Conservation (phyloP, 148 eudicot species). For the Pouteria glomerata region DNA sequence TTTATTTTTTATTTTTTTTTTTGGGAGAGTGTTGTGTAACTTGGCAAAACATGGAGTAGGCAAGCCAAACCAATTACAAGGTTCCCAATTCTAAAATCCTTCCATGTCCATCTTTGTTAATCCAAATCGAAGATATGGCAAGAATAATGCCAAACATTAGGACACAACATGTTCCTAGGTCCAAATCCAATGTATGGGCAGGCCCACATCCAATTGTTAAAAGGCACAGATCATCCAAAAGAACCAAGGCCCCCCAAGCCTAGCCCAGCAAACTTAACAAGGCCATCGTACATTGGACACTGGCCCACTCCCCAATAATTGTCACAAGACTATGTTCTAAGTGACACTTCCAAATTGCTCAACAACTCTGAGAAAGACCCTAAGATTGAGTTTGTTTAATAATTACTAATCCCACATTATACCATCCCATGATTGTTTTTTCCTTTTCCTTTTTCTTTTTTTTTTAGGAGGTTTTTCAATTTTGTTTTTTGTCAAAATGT, state of each 20-base stretch:
- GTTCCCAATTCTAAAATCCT: neutral
- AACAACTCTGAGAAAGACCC: neutral
- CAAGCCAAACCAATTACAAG: neutral
- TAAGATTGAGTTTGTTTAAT: neutral
- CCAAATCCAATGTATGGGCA: neutral
- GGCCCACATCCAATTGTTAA: neutral
- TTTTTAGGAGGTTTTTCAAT: no score
- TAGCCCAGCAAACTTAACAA: neutral
- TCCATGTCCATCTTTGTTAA: neutral
- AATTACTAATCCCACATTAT: neutral
- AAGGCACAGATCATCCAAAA: neutral
- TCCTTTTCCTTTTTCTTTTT: no score
- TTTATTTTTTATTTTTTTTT: no score
- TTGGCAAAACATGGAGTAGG: neutral
- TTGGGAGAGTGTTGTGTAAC: neutral
- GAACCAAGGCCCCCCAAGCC: neutral
- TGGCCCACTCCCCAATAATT: neutral
- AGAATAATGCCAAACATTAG: constrained; percentile 5
- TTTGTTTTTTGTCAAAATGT: no score
- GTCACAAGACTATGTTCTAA: neutral
- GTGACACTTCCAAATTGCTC: neutral
- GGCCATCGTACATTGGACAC: neutral
- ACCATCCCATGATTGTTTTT: neutral
- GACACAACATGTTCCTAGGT: constrained; percentile 3
- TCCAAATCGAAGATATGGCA: neutral